Evolutionary conservation across 495 filamentous ascomycete species (phyloP).

Genomic region (Aspergillus indologenus): DNA sequence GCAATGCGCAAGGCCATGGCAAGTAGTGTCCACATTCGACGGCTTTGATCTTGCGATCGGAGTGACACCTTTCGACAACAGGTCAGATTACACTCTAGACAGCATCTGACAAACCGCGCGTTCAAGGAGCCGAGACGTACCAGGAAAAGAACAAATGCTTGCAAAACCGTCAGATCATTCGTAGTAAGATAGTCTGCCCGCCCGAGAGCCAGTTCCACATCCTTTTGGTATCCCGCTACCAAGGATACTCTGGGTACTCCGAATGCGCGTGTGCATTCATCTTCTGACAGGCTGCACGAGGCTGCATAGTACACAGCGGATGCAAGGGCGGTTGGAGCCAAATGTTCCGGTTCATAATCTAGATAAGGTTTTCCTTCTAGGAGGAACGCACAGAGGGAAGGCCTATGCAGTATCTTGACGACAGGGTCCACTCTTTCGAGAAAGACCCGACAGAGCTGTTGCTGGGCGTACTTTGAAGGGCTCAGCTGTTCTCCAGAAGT

Average conservation of each 20-base stretch:
- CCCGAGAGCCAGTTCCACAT: constrained; percentile 47
- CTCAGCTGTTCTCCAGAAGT: constrained; percentile 9
- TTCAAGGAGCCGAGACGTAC: constrained; percentile 23
- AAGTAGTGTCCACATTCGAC: constrained; percentile 56
- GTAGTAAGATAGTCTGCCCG: constrained; percentile 51
- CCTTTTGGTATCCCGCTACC: constrained; percentile 45
- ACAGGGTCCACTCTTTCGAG: constrained; percentile 37
- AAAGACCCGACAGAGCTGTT: constrained; percentile 32
- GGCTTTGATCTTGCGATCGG: constrained; percentile 38
- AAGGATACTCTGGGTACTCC: constrained; percentile 37
- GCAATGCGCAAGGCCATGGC: constrained; percentile 66
- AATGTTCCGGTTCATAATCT: constrained; percentile 28
- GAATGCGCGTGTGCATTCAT: constrained; percentile 41
- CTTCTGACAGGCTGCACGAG: constrained; percentile 39
- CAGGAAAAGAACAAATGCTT: constrained; percentile 55
- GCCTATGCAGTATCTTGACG: constrained; percentile 39
- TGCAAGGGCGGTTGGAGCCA: constrained; percentile 41
- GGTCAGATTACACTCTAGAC: not conserved
- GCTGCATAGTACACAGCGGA: constrained; percentile 54
- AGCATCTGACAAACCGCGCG: not conserved
- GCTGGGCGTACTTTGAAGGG: constrained; percentile 9
- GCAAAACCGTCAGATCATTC: constrained; percentile 53
- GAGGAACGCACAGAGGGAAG: constrained; percentile 33
- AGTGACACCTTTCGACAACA: constrained; percentile 20
- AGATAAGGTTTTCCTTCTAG: constrained; percentile 31